Evolutionary conservation across 2,329 filamentous ascomycete genomes (phyloP).

Genomic region (Fusarium annulatum): DNA sequence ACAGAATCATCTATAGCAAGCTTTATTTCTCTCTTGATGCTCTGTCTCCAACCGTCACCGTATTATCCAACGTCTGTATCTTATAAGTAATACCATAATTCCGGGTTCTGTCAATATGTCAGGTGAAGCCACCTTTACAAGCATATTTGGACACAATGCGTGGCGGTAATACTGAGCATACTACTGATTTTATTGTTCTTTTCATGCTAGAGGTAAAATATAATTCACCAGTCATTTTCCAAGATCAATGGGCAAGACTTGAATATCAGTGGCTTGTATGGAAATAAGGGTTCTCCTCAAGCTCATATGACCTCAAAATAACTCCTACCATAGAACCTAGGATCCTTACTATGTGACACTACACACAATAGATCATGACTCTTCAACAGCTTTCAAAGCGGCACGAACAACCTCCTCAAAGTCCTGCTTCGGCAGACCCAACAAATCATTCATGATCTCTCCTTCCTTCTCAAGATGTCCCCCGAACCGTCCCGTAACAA

Average conservation of each 20-base stretch:
- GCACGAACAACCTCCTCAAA: neutral
- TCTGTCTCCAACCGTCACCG: fast-evolving
- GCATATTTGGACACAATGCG: fast-evolving
- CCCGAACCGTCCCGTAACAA: neutral
- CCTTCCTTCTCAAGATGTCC: conserved; percentile 13
- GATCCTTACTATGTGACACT: too few relatives aligned
- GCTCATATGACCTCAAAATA: fast-evolving
- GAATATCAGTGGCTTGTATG: fast-evolving
- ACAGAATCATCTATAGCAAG: fast-evolving
- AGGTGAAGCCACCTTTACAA: neutral
- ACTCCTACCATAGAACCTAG: fast-evolving
- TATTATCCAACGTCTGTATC: neutral
- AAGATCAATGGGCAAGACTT: neutral
- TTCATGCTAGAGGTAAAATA: fast-evolving
- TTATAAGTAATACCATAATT: too few relatives aligned
- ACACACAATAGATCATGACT: neutral
- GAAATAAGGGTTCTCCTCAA: neutral
- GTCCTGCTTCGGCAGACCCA: neutral
- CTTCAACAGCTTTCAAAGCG: neutral
- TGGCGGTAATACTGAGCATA: fast-evolving
- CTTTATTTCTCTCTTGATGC: fast-evolving
- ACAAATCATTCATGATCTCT: neutral
- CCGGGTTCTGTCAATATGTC: neutral
- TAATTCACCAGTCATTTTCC: neutral
- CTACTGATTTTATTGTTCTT: neutral